Percentiles rank a stretch among this genome's conserved stretches.
These are phyloP conservation scores for Triticum monococcum DNA, from an alignment of 176 grass and related monocot genomes.

Conservation along the genomic window DNA sequence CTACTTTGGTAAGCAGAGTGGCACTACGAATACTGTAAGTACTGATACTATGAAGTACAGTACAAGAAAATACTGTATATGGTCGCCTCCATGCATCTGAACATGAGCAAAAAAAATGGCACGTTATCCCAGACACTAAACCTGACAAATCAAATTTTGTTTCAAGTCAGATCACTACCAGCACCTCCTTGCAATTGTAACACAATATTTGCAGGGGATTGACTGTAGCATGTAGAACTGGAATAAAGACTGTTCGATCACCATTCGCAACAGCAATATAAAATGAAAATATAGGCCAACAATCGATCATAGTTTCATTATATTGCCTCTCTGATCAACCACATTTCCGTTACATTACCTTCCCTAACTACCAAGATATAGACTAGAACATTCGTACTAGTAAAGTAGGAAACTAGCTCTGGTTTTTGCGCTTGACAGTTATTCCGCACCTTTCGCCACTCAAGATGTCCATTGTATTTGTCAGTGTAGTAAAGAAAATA, in stretches of 20 bases:
- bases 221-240: not conserved
- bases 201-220: not conserved
- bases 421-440: not conserved
- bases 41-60: not conserved
- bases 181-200: not conserved
- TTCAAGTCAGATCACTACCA: not conserved
- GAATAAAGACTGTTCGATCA: not conserved
- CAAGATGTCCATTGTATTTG: not conserved
- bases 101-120: not conserved
- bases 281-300: not conserved
- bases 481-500: slow-evolving; percentile 1
- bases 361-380: slow-evolving; percentile 22
- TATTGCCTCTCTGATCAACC: not conserved
- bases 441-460: not conserved
- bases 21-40: not conserved
- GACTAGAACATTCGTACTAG: not conserved
- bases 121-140: not conserved
- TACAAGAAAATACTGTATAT: not conserved
- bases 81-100: not conserved
- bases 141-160: not conserved
- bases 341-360: not conserved
- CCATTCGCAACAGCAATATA: not conserved
- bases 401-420: not conserved
- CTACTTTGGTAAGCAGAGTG: not conserved
- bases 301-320: not conserved